phyloP scores from a whole-genome alignment of 768 basidiomycete genomes.

The Pisolithus microcarpus region DNA sequence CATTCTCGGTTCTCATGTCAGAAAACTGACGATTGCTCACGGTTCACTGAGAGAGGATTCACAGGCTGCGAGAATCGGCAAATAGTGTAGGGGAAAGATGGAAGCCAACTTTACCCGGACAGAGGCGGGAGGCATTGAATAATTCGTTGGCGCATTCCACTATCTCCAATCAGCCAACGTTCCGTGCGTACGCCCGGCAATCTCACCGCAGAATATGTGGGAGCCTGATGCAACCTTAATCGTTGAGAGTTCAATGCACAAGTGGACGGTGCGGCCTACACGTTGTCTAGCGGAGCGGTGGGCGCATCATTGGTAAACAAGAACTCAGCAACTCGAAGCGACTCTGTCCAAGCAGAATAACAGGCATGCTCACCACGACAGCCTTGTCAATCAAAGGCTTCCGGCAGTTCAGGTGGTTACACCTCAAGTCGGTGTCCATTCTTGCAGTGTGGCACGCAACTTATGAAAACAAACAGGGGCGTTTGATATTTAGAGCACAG shows the following conservation, averaged over 20 bases:
- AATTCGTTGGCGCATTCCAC: slow-evolving; percentile 83
- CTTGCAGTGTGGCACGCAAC: no score
- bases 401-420: slow-evolving; percentile 74
- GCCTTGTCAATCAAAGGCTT: slow-evolving; percentile 66
- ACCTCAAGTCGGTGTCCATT: slow-evolving; percentile 75
- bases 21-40: slow-evolving; percentile 32
- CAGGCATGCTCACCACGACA: slow-evolving; percentile 60
- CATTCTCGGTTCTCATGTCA: background rate
- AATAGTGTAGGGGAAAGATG: background rate
- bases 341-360: background rate
- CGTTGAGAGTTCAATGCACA: background rate
- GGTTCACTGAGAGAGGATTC: slow-evolving; percentile 76
- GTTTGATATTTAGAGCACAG: no score
- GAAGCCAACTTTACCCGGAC: slow-evolving; percentile 50
- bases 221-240: slow-evolving; percentile 49
- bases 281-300: slow-evolving; percentile 37
- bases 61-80: slow-evolving; percentile 47
- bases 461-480: no score
- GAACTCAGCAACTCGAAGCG: background rate
- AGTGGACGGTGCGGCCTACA: slow-evolving; percentile 31
- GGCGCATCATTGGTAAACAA: slow-evolving; percentile 3
- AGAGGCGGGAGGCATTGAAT: slow-evolving; percentile 69
- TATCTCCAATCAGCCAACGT: slow-evolving; percentile 18
- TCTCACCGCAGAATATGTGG: slow-evolving; percentile 76
- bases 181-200: background rate